Conservation (phyloP, 1,284 basidiomycete genomes). For the Earliella scabrosa region DNA sequence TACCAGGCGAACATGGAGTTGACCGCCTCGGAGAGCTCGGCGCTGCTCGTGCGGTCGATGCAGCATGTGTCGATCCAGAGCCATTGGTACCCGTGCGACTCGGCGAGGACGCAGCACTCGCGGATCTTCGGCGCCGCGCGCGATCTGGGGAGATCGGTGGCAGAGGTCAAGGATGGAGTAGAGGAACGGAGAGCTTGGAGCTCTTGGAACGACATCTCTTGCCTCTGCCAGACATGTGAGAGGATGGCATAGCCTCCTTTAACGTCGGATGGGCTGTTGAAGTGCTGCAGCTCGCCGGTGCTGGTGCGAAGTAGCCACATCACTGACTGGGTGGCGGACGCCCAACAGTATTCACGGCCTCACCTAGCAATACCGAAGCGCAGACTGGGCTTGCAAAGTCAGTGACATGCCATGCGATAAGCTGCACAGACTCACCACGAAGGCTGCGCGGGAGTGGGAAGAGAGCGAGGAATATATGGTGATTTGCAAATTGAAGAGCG, state of each 20-base stretch:
- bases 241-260: conserved; percentile 22
- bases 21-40: conserved; percentile 23
- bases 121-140: conserved; percentile 14
- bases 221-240: conserved; percentile 21
- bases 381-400: background rate
- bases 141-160: background rate
- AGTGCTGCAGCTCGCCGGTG: conserved; percentile 15
- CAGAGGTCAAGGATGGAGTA: background rate
- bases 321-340: no score
- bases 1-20: conserved; percentile 24
- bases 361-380: background rate
- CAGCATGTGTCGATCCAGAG: conserved; percentile 27
- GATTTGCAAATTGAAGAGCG: no score
- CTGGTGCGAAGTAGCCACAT: conserved; percentile 22
- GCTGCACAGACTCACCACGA: no score
- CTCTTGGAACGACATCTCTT: conserved; percentile 23
- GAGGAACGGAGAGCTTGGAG: conserved; percentile 7
- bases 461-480: no score
- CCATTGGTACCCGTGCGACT: conserved; percentile 20
- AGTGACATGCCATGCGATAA: no score
- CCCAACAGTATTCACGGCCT: no score
- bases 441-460: no score
- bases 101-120: conserved; percentile 18
- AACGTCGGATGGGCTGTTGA: conserved; percentile 18
- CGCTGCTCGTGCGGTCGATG: conserved; percentile 23